Evolutionary conservation across 495 filamentous ascomycete genomes (phyloP).

Genomic region (Chaetomidium leptoderma): DNA sequence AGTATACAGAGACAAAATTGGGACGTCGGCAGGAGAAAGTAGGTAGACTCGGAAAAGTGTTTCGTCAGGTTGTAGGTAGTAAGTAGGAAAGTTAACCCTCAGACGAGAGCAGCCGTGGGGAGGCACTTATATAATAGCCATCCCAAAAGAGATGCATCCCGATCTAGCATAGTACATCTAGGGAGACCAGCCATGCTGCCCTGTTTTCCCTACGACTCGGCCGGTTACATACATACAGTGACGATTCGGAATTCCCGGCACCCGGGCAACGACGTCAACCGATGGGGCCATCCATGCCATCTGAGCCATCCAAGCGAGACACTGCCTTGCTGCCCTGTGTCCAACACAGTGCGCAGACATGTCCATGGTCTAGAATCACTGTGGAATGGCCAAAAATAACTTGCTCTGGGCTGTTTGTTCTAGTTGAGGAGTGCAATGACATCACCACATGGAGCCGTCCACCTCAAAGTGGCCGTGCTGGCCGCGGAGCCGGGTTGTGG

Average conservation of each 20-base stretch:
- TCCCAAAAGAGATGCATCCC: too few relatives aligned
- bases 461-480: neutral
- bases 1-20: neutral
- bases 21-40: neutral
- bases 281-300: neutral
- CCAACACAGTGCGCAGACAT: neutral
- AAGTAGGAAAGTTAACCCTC: too few relatives aligned
- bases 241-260: constrained; percentile 2
- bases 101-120: too few relatives aligned
- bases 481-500: neutral
- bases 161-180: too few relatives aligned
- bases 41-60: too few relatives aligned
- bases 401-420: neutral
- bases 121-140: too few relatives aligned
- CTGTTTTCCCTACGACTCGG: neutral
- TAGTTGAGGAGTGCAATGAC: constrained; percentile 8
- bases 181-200: neutral
- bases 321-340: neutral
- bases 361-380: neutral
- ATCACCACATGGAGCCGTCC: constrained; percentile 18
- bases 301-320: neutral
- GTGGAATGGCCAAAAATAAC: neutral
- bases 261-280: constrained; percentile 1
- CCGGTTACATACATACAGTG: neutral
- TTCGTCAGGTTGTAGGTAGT: too few relatives aligned